Conservation (phyloP, 1,284 basidiomycete species). For the Austroboletus novae-zelandiae region DNA sequence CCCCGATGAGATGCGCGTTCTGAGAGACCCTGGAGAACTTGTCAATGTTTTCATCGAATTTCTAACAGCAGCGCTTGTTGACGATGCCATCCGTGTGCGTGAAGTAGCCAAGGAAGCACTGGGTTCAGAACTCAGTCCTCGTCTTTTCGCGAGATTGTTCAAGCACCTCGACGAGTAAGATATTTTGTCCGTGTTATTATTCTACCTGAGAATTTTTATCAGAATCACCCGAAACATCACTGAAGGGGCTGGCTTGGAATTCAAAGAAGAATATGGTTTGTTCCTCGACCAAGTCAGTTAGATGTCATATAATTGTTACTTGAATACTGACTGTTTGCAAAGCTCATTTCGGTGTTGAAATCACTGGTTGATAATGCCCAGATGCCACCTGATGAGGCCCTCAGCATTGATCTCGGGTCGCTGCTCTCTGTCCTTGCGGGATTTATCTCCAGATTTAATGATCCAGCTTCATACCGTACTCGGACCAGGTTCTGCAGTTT, state of each 20-base stretch:
- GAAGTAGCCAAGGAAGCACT: slow-evolving; percentile 80
- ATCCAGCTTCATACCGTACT: slow-evolving; percentile 55
- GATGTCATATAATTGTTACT: slow-evolving; percentile 2
- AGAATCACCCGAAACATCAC: slow-evolving; percentile 50
- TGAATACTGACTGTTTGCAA: slow-evolving; percentile 10
- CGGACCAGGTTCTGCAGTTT: slow-evolving; percentile 77
- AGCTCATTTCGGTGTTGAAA: slow-evolving; percentile 76
- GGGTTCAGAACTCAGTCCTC: slow-evolving; percentile 73
- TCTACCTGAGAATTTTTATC: neutral
- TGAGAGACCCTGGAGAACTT: slow-evolving; percentile 54
- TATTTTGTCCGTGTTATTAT: neutral
- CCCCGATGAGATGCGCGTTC: slow-evolving; percentile 68
- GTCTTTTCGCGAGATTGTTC: slow-evolving; percentile 64
- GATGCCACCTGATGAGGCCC: slow-evolving; percentile 54
- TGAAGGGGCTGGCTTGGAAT: slow-evolving; percentile 40
- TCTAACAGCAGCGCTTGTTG: slow-evolving; percentile 68
- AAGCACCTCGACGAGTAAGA: slow-evolving; percentile 73
- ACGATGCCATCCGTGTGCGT: slow-evolving; percentile 61
- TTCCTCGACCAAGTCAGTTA: slow-evolving; percentile 72
- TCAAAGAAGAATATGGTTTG: slow-evolving; percentile 56
- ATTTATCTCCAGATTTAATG: slow-evolving; percentile 65
- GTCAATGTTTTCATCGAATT: slow-evolving; percentile 67
- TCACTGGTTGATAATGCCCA: slow-evolving; percentile 75
- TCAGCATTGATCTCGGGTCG: slow-evolving; percentile 69
- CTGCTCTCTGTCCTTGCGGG: slow-evolving; percentile 62